Conservation (phyloP, 768 basidiomycete genomes). For the Boletus rufocinnamomeus region DNA sequence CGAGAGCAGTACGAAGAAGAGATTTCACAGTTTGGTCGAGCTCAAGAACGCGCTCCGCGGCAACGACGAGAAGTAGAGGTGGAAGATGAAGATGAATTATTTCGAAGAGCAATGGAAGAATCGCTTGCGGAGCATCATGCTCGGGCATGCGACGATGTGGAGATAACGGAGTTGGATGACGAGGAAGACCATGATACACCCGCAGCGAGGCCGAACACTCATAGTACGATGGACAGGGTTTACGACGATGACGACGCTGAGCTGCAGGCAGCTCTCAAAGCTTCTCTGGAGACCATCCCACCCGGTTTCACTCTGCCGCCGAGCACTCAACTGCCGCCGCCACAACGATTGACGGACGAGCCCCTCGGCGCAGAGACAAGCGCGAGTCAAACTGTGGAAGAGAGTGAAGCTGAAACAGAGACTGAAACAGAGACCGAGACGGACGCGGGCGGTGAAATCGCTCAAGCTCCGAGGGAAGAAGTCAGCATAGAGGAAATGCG, state of each 20-base stretch:
- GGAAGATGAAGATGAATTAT: conserved; percentile 59
- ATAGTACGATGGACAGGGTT: conserved; percentile 42
- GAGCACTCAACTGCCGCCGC: conserved; percentile 10
- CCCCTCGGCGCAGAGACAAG: background rate
- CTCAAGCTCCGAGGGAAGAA: conserved; percentile 33
- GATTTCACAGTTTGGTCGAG: conserved; percentile 25
- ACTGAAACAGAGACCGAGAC: conserved; percentile 41
- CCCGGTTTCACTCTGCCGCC: conserved; percentile 47
- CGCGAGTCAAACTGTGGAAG: conserved; percentile 16
- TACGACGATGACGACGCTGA: conserved; percentile 89
- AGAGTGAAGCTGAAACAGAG: conserved; percentile 36
- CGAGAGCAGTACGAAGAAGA: conserved; percentile 56
- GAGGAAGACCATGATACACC: conserved; percentile 21
- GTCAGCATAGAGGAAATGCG: conserved; percentile 68
- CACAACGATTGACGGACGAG: conserved; percentile 20
- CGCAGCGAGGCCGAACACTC: conserved; percentile 1
- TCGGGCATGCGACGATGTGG: conserved; percentile 24
- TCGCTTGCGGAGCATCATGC: conserved; percentile 24
- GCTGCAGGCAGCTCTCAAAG: conserved; percentile 83
- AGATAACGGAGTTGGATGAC: conserved; percentile 25
- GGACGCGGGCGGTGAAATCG: conserved; percentile 15
- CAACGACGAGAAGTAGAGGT: conserved; percentile 6
- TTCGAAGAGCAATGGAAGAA: conserved; percentile 44
- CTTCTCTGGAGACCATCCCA: conserved; percentile 71
- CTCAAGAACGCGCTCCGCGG: conserved; percentile 11